A percentile compares a stretch with the other conserved stretches of the same genome.
These are phyloP conservation scores for Botryotinia convoluta DNA, from an alignment of 2,329 filamentous ascomycete genomes.

Conservation along the genomic window DNA sequence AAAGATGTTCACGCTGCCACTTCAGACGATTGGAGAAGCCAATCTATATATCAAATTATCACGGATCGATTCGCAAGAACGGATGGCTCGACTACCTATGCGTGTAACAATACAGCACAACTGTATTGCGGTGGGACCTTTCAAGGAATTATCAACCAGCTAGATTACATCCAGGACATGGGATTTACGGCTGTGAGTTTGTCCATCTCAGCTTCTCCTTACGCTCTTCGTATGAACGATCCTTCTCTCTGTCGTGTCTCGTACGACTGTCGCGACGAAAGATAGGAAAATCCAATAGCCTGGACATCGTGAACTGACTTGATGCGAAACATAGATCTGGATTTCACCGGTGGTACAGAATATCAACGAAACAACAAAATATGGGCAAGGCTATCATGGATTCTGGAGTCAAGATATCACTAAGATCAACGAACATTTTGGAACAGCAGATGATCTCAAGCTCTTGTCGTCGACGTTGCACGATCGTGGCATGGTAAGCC, in stretches of 20 bases:
- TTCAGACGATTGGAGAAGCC: constrained; percentile 37
- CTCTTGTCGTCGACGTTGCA: constrained; percentile 55
- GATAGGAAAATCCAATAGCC: neutral
- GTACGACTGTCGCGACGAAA: neutral
- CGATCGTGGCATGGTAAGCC: constrained; percentile 45
- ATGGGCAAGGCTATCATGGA: constrained; percentile 44
- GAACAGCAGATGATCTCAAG: constrained; percentile 57
- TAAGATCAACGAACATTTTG: constrained; percentile 56
- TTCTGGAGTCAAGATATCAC: constrained; percentile 48
- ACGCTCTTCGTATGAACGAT: neutral
- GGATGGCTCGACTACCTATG: constrained; percentile 37
- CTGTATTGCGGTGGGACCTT: constrained; percentile 48
- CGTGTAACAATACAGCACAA: constrained; percentile 32
- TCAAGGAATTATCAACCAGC: constrained; percentile 44
- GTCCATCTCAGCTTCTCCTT: neutral
- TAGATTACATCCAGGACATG: constrained; percentile 48
- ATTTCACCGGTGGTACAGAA: constrained; percentile 45
- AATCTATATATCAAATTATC: constrained; percentile 44
- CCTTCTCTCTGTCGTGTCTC: neutral
- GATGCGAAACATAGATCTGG: constrained; percentile 35
- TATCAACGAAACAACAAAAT: constrained; percentile 39
- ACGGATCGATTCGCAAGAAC: constrained; percentile 43
- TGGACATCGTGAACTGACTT: constrained; percentile 10
- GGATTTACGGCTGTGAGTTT: constrained; percentile 36
- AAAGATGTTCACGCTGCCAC: constrained; percentile 22